Evolutionary conservation across 2,329 filamentous ascomycete genomes (phyloP).

Genomic region (Trichoderma atrobrunneum): DNA sequence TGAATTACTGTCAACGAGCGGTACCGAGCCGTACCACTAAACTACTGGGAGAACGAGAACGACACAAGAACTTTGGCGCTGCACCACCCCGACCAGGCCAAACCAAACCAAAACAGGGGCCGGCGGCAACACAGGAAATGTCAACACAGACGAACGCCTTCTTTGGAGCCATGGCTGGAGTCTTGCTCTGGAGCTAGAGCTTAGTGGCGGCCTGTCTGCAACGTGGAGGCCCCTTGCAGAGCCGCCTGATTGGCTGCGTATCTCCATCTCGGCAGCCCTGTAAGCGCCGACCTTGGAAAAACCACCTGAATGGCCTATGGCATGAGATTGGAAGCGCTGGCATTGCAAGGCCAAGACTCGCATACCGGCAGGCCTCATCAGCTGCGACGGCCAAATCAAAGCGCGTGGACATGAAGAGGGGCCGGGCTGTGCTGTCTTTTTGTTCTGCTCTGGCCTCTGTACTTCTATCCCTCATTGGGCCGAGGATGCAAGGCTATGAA

Average conservation of each 20-base stretch:
- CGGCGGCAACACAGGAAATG: conserved; percentile 9
- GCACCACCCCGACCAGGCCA: not conserved
- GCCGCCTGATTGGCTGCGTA: conserved; percentile 16
- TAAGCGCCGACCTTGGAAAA: conserved; percentile 18
- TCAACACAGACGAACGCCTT: not conserved
- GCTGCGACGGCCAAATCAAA: conserved; percentile 9
- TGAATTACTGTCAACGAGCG: too few relatives aligned
- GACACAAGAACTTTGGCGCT: not conserved
- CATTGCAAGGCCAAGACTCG: conserved; percentile 20
- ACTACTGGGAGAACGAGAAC: not conserved
- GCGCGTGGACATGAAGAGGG: not conserved
- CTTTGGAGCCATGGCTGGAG: not conserved
- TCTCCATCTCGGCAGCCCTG: conserved; percentile 1
- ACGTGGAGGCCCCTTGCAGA: not conserved
- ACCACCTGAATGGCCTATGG: not conserved
- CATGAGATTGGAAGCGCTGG: conserved; percentile 22
- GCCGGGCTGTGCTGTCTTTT: not conserved
- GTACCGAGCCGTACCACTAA: not conserved
- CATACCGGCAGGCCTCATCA: not conserved
- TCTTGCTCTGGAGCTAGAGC: not conserved
- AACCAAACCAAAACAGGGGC: not conserved
- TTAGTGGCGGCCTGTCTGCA: conserved; percentile 20
- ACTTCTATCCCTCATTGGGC: not conserved
- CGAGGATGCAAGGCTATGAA: not conserved
- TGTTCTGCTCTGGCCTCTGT: not conserved